Conservation (phyloP, 2,329 filamentous ascomycete genomes). For the Colletotrichum spinosum region DNA sequence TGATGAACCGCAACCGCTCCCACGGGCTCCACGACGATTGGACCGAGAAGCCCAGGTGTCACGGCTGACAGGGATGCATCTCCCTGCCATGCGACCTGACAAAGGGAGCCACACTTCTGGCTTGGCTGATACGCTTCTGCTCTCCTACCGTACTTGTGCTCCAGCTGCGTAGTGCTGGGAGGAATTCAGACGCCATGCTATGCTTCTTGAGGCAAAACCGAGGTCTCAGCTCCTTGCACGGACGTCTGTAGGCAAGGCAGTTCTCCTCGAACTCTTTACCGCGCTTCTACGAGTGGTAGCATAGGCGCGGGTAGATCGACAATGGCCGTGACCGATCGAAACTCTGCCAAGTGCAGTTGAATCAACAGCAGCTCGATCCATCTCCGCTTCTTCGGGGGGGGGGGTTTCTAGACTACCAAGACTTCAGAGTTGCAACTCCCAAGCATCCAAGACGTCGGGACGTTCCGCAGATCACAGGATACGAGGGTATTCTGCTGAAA, state of each 20-base stretch:
- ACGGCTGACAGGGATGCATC: slow-evolving; percentile 10
- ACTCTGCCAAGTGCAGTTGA: no score
- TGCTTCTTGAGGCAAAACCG: slow-evolving; percentile 13
- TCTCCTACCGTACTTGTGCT: neutral
- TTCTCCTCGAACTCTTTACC: neutral
- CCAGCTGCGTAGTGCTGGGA: neutral
- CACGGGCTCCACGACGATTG: neutral
- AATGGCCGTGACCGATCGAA: no score
- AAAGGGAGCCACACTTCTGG: slow-evolving; percentile 11
- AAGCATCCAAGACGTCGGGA: neutral
- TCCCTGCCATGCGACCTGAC: slow-evolving; percentile 18
- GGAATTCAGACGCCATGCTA: neutral
- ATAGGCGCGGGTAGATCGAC: no score
- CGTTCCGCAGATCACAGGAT: neutral
- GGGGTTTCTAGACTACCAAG: no score
- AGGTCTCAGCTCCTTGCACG: slow-evolving; percentile 1
- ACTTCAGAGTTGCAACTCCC: neutral
- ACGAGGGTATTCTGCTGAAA: neutral
- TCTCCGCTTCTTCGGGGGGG: no score
- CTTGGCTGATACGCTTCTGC: slow-evolving; percentile 14
- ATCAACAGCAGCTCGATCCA: no score
- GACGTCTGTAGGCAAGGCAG: neutral
- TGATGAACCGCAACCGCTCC: slow-evolving; percentile 16
- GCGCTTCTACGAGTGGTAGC: neutral
- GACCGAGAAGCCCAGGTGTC: slow-evolving; percentile 5